Base-by-base conservation (phyloP, 179 eudicot species). In the Heliamphora pulchella region DNA sequence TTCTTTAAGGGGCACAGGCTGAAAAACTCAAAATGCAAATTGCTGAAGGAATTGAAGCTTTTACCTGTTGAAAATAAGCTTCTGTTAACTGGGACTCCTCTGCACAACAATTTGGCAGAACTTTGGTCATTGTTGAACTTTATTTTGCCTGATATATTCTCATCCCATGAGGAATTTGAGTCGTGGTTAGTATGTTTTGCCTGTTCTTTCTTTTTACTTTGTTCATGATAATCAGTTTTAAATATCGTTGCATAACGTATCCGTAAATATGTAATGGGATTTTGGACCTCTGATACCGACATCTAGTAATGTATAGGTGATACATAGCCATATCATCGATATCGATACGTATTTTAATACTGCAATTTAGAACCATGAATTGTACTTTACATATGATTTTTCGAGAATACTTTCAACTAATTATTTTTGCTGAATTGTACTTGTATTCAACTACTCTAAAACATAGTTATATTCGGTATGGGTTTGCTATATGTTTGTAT, bases 91-190 rank as follows among this genome's bases (percentile, higher is more conserved):
- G 98, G 99, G 75, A 97, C 99, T 6, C 99, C 98, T 73, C 86
- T 94, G 83, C 99, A 97, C 77, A 97, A 97, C 87, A 97, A 97
- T 88, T 88, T 97, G 87, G 97, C 98, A 17, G 99, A 97, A 86
- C 89, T 97, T 75, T 97, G 99, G 99, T 94, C 99, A 9, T 83
- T 94, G 87, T 83, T 97, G 91, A 91, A 97, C 87, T 97, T 97
- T 84, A 89, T 94, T 83, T 86, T 97, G 87, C 99, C 98, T 3
- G 98, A 97, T 83, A 94, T 97, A 77, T 97, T 97, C 82, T 91
- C 94, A 68, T 92, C 97, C 31, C 95, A 89, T 84, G 89, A 86
- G 57, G 98, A 97, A 86, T 97, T 97, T 86, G 98, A 97, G 80
- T 97, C 99, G 70, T 94, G 99, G 99, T 97, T 78, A 75, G 74